Base-by-base conservation (phyloP, 352 stramenopile species). In the Phytophthora fragariaefolia region DNA sequence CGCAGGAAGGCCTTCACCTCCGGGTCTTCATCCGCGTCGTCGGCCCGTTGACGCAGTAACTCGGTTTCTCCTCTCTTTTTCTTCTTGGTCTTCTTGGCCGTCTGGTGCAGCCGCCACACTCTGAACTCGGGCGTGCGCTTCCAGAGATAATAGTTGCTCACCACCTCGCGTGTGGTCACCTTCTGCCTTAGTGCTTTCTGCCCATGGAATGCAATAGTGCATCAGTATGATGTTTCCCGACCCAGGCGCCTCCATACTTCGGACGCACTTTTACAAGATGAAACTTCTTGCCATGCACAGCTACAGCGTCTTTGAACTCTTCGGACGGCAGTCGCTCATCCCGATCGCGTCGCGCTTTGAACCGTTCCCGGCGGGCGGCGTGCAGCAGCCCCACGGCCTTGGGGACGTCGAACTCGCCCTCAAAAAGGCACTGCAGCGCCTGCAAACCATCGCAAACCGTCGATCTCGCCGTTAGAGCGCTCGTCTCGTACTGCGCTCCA, bases 61-160 rank as follows among this genome's bases (percentile, higher is more conserved):
- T 73, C 73, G 15, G 60, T 49, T 54, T 88, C 76, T n/a, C n/a
- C n/a, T 46, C 84, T 89, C 53, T 87, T 86, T 50, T 80, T 87
- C 57, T 89, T 82, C 52, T 81, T 85, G 23, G 61, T 77, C 24
- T 79, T 79, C 34, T 77, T 83, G 5, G 64, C 66, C 18, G 63
- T 76, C 24, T 73, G 58, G 9, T 71, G 66, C 30, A 75, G 78
- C 13, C 68, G 72, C 82, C 82, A 93, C 18, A 72, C 58, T 26
- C 71, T 69, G 51, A 84, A 93, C 30, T 71, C 68, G 17, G 73
- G 63, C 26, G 79, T 80, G n/a, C 73, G 73, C 49, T 93, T 93
- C 82, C 82, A 93, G 34, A 77, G 46, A 55, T 91, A 93, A 47
- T 90, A 93, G 17, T 80, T 80, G 26, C 72, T 74, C 9, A 93